Conservation (phyloP, 352 stramenopile genomes). For the Aphanomyces stellatus region DNA sequence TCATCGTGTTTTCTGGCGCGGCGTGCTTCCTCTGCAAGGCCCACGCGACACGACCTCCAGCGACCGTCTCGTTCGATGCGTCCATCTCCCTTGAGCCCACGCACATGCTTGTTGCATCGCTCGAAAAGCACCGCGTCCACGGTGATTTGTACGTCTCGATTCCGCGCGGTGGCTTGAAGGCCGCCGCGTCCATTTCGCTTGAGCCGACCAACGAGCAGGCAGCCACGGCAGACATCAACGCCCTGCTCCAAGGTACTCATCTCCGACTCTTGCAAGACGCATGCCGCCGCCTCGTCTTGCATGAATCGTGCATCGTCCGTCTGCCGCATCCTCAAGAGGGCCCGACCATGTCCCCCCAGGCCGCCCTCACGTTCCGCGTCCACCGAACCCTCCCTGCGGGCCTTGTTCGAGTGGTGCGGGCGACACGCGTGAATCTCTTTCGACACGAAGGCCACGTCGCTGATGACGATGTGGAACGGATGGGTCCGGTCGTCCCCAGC, state of each 20-base stretch:
- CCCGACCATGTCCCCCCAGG: background rate
- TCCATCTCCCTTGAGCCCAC: slow-evolving; percentile 8
- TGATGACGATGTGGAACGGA: background rate
- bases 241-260: too few relatives aligned
- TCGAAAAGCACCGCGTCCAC: background rate
- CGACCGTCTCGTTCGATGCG: background rate
- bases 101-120: background rate
- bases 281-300: slow-evolving; percentile 5
- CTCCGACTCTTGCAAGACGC: slow-evolving; percentile 13
- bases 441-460: background rate
- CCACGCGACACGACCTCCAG: slow-evolving; percentile 31
- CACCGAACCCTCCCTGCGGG: background rate
- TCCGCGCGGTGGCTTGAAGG: background rate
- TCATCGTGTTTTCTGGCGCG: background rate
- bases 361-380: background rate
- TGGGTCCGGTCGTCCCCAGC: background rate
- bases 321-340: background rate
- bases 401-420: background rate
- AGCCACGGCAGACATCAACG: too few relatives aligned
- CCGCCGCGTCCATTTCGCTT: background rate
- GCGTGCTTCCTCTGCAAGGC: background rate
- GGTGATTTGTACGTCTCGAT: background rate
- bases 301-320: background rate
- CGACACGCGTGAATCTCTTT: slow-evolving; percentile 25
- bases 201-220: background rate